A percentile compares a stretch with the other conserved stretches of the same genome.
Evolutionary conservation across 768 basidiomycete genomes (phyloP).

Genomic region (Phaeotremella fagi): DNA sequence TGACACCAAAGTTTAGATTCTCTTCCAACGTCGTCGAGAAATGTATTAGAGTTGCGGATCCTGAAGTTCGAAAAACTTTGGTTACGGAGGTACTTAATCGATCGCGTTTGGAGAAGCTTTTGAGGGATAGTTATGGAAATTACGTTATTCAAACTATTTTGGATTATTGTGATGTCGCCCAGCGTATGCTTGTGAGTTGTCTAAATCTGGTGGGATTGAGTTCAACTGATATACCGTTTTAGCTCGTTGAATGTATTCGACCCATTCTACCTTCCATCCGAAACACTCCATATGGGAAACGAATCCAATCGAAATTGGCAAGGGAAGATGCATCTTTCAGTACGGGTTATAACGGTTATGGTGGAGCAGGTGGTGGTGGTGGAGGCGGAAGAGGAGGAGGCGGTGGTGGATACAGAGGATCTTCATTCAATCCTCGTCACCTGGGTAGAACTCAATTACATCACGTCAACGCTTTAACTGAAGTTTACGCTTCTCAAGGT

Average conservation of each 20-base stretch:
- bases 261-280: slow-evolving; percentile 97
- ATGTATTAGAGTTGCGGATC: slow-evolving; percentile 91
- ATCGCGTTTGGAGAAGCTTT: slow-evolving; percentile 85
- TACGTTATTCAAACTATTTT: slow-evolving; percentile 95
- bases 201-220: not conserved
- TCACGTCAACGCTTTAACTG: slow-evolving; percentile 49
- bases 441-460: slow-evolving; percentile 47
- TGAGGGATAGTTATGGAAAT: slow-evolving; percentile 94
- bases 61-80: slow-evolving; percentile 84
- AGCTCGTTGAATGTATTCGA: slow-evolving; percentile 91
- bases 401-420: slow-evolving; percentile 14
- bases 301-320: slow-evolving; percentile 97
- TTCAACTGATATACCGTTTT: slow-evolving; percentile 1
- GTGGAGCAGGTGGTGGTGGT: slow-evolving; percentile 12
- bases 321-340: slow-evolving; percentile 67
- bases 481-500: slow-evolving; percentile 44
- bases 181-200: slow-evolving; percentile 63
- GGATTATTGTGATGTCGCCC: slow-evolving; percentile 92
- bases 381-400: slow-evolving; percentile 22
- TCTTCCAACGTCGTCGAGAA: slow-evolving; percentile 99
- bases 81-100: slow-evolving; percentile 94
- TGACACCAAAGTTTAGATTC: slow-evolving; percentile 52
- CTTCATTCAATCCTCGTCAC: slow-evolving; percentile 33
- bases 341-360: slow-evolving; percentile 21
- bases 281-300: slow-evolving; percentile 98